phyloP scores from a whole-genome alignment of 805 yeast species.

The Kazachstania taianensis region DNA sequence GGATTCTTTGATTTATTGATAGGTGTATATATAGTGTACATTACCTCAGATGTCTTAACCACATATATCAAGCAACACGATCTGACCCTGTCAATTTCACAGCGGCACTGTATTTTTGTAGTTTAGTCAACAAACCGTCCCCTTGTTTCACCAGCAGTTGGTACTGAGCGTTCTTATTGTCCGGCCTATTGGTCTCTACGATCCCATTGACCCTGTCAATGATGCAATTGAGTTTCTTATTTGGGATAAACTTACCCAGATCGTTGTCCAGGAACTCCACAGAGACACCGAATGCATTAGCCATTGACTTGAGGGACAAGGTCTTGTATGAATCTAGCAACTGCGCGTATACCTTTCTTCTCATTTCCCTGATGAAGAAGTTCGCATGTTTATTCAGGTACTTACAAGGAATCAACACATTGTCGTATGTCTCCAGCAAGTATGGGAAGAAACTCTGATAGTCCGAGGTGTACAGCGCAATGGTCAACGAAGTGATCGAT shows the following conservation, averaged over 20 bases:
- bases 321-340: conserved; percentile 90
- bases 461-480: conserved; percentile 81
- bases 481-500: conserved; percentile 75
- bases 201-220: conserved; percentile 93
- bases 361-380: conserved; percentile 81
- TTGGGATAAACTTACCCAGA: conserved; percentile 82
- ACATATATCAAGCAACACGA: too few species aligned
- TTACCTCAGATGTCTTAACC: too few species aligned
- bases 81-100: conserved; percentile 92
- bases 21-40: too few species aligned
- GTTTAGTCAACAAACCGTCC: conserved; percentile 80
- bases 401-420: conserved; percentile 51
- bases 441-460: conserved; percentile 70
- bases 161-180: conserved; percentile 90
- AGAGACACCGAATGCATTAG: conserved; percentile 82
- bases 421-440: conserved; percentile 67
- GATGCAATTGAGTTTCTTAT: conserved; percentile 87
- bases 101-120: conserved; percentile 95
- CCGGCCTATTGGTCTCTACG: conserved; percentile 92
- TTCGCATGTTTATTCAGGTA: conserved; percentile 71
- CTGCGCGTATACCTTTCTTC: conserved; percentile 92
- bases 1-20: too few species aligned
- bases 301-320: conserved; percentile 84
- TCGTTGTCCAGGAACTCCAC: conserved; percentile 81
- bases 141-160: conserved; percentile 84